Evolutionary conservation across 176 grass and related monocot species (phyloP).

Genomic region (Phragmites australis): DNA sequence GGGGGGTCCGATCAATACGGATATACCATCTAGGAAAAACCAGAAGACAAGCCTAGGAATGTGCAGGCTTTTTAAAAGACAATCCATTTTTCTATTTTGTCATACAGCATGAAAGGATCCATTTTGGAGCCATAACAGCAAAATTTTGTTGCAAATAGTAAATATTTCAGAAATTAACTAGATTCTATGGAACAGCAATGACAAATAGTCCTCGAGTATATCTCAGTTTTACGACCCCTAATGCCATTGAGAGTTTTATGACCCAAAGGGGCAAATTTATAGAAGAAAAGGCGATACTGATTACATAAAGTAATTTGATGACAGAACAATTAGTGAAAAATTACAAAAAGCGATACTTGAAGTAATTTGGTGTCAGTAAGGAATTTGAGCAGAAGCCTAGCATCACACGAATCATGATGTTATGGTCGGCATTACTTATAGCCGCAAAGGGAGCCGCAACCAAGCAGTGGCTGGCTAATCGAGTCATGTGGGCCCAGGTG

Average conservation of each 20-base stretch:
- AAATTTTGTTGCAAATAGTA: not conserved
- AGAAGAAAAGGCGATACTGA: not conserved
- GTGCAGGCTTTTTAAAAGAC: not conserved
- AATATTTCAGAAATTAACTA: not conserved
- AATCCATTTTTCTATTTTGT: not conserved
- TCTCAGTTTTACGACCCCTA: not conserved
- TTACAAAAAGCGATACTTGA: not conserved
- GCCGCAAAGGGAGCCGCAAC: too few relatives aligned
- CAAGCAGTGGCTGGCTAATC: too few relatives aligned
- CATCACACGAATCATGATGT: not conserved
- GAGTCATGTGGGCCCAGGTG: too few relatives aligned
- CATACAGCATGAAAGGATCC: slow-evolving; percentile 8
- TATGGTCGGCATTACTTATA: too few relatives aligned
- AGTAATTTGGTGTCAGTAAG: not conserved
- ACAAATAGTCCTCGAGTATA: not conserved
- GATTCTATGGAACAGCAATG: not conserved
- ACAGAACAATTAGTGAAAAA: not conserved
- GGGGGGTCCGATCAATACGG: too few relatives aligned
- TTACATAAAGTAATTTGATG: not conserved
- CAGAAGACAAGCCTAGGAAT: not conserved
- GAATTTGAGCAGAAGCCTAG: not conserved
- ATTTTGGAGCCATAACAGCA: not conserved
- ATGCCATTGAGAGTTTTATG: not conserved
- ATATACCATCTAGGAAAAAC: not conserved
- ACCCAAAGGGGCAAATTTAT: not conserved